Evolutionary conservation across 2,329 filamentous ascomycete species (phyloP).

Genomic region (Cercospora sp.): DNA sequence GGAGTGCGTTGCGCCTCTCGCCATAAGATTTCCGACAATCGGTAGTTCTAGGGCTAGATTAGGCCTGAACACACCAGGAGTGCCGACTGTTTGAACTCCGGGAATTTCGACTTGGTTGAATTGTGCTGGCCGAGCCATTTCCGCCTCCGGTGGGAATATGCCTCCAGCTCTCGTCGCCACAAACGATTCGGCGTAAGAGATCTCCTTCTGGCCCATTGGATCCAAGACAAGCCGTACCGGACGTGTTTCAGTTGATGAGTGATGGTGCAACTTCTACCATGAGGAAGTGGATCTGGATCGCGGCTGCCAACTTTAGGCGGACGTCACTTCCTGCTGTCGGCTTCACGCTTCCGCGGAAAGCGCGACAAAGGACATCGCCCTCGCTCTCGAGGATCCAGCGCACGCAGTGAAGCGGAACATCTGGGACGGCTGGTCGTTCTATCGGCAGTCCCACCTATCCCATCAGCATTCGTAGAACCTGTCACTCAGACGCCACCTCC

Average conservation of each 20-base stretch:
- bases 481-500: background rate
- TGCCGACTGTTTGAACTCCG: background rate
- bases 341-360: background rate
- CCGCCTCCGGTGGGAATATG: background rate
- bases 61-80: background rate
- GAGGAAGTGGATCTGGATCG: background rate
- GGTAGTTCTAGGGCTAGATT: background rate
- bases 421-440: background rate
- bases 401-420: background rate
- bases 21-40: background rate
- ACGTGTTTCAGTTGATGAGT: background rate
- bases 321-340: background rate
- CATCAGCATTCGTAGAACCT: background rate
- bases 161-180: background rate
- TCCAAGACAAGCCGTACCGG: background rate
- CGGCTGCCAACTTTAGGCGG: background rate
- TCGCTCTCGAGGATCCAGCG: background rate
- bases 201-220: background rate
- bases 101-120: background rate
- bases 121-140: background rate
- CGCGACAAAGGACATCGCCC: background rate
- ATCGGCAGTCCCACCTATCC: background rate
- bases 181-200: background rate
- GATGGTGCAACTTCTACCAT: background rate
- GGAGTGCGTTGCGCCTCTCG: background rate